Evolutionary conservation across 805 yeast species (phyloP).

Genomic region (Zygosaccharomyces gambellarensis): DNA sequence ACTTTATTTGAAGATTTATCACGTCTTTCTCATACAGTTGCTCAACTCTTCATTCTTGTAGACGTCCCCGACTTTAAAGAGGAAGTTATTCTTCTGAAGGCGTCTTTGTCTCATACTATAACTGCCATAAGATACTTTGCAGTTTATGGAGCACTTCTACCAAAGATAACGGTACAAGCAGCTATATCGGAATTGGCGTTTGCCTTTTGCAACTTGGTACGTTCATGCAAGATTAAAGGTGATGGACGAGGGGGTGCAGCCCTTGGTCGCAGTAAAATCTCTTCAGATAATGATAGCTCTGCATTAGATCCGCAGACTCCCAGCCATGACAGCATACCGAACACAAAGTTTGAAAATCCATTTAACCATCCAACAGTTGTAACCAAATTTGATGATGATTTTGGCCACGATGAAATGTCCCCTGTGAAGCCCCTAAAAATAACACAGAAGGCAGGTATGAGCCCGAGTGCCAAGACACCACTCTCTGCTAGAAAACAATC

Average conservation of each 20-base stretch:
- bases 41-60: conserved; percentile 19
- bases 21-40: conserved; percentile 20
- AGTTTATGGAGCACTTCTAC: conserved; percentile 57
- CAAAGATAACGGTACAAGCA: conserved; percentile 65
- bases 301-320: conserved; percentile 6
- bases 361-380: conserved; percentile 4
- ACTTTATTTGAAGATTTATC: conserved; percentile 25
- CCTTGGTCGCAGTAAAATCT: neutral
- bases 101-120: conserved; percentile 67
- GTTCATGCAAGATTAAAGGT: conserved; percentile 22
- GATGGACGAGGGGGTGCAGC: conserved; percentile 1
- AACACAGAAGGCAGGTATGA: conserved; percentile 45
- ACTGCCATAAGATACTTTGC: conserved; percentile 74
- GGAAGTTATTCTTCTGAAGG: conserved; percentile 48
- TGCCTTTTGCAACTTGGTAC: conserved; percentile 55
- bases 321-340: neutral
- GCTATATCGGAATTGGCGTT: conserved; percentile 71
- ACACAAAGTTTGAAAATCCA: neutral
- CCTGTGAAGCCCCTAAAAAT: conserved; percentile 68
- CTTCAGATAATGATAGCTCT: neutral
- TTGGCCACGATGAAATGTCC: conserved; percentile 25
- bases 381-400: conserved; percentile 3
- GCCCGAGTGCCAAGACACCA: conserved; percentile 15
- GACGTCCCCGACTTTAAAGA: conserved; percentile 34
- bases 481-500: conserved; percentile 11